phyloP scores from a whole-genome alignment of 108 stramenopile species.

The Cylindrotheca closterium region DNA sequence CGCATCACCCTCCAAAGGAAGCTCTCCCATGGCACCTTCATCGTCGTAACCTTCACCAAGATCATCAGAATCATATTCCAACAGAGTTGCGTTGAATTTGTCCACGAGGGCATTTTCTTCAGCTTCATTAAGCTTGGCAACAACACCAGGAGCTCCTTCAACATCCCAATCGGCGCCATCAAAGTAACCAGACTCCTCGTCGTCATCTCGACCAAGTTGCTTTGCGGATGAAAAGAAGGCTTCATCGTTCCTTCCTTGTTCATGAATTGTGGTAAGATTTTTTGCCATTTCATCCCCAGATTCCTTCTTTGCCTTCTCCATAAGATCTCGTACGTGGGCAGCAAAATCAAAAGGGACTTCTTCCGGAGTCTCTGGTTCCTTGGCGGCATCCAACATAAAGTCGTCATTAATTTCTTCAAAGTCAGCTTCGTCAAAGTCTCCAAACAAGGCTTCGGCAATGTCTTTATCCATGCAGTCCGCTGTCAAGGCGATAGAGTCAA shows the following conservation, averaged over 20 bases:
- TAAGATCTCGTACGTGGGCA: conserved; percentile 85
- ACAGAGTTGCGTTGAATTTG: conserved; percentile 83
- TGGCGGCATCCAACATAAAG: conserved; percentile 88
- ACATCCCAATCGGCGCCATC: conserved; percentile 46
- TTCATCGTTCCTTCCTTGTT: conserved; percentile 46
- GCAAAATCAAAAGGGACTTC: conserved; percentile 88
- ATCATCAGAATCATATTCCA: conserved; percentile 88
- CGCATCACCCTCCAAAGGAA: conserved; percentile 75
- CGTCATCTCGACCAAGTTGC: conserved; percentile 44
- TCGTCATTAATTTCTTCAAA: conserved; percentile 95
- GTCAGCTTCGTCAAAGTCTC: conserved; percentile 73
- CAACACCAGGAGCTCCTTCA: conserved; percentile 30
- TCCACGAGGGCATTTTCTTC: conserved; percentile 78
- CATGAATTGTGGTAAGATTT: conserved; percentile 8
- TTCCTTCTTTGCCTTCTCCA: conserved; percentile 76
- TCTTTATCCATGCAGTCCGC: conserved; percentile 95
- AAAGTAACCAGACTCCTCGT: conserved; percentile 46
- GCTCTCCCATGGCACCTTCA: conserved; percentile 67
- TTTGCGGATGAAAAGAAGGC: conserved; percentile 70
- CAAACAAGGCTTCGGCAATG: conserved; percentile 86
- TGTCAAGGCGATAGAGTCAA: conserved; percentile 85
- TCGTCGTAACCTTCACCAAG: conserved; percentile 66
- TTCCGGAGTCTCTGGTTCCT: conserved; percentile 52
- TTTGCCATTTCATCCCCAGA: conserved; percentile 31
- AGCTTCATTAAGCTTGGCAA: conserved; percentile 34